Percentiles rank a stretch among this genome's conserved stretches.
Evolutionary conservation across 768 basidiomycete species (phyloP).

Genomic region (Russula earlei): DNA sequence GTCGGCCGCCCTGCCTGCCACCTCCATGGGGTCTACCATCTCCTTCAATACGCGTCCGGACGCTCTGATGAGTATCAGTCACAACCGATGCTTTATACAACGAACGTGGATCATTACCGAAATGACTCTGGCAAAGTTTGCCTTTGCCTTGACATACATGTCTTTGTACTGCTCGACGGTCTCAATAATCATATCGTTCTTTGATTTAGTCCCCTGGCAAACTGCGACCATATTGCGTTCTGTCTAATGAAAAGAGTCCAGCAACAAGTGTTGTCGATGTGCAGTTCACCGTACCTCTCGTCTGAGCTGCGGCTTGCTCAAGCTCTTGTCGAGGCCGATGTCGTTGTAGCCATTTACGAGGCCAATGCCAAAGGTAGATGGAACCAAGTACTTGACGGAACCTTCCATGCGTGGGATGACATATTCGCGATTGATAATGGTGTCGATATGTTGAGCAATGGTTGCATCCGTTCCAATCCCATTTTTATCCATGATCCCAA

Average conservation of each 20-base stretch:
- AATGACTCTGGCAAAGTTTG: slow-evolving; percentile 69
- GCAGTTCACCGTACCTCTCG: slow-evolving; percentile 59
- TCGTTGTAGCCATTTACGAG: slow-evolving; percentile 90
- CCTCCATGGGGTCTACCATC: slow-evolving; percentile 27
- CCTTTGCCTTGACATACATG: slow-evolving; percentile 69
- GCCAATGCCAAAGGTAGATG: slow-evolving; percentile 90
- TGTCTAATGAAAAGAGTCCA: slow-evolving; percentile 45
- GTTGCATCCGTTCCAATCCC: slow-evolving; percentile 99
- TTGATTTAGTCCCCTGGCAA: slow-evolving; percentile 73
- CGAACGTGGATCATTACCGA: slow-evolving; percentile 33
- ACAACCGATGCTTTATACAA: background rate
- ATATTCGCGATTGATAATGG: slow-evolving; percentile 85
- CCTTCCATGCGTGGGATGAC: slow-evolving; percentile 84
- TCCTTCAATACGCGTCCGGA: slow-evolving; percentile 40
- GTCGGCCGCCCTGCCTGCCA: slow-evolving; percentile 24
- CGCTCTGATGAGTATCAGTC: slow-evolving; percentile 39
- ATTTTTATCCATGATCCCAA: slow-evolving; percentile 96
- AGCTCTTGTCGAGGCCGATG: slow-evolving; percentile 81
- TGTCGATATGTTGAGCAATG: slow-evolving; percentile 95
- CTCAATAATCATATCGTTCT: slow-evolving; percentile 73
- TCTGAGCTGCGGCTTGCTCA: slow-evolving; percentile 88
- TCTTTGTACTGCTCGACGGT: slow-evolving; percentile 86
- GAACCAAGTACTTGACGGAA: slow-evolving; percentile 80
- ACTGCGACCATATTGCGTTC: slow-evolving; percentile 90
- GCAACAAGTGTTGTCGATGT: background rate